These are phyloP conservation scores for Russula sp. DNA, from an alignment of 768 basidiomycete genomes.

Conservation along the genomic window DNA sequence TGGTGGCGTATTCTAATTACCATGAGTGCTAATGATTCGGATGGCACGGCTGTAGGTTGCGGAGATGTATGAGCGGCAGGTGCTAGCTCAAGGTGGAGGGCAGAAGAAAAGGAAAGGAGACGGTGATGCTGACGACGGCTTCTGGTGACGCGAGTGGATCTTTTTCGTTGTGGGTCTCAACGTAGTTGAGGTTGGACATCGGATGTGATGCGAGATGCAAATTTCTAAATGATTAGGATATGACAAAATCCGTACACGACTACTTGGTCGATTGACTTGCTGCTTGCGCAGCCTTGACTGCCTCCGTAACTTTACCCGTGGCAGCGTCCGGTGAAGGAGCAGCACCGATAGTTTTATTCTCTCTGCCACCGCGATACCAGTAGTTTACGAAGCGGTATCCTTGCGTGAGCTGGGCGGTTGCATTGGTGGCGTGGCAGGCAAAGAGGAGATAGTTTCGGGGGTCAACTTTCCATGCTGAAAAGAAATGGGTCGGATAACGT, in stretches of 20 bases:
- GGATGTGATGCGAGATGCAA: conserved; percentile 2
- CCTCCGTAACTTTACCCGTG: conserved; percentile 42
- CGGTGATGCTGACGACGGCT: conserved; percentile 63
- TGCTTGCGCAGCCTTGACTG: conserved; percentile 36
- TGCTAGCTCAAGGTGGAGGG: conserved; percentile 65
- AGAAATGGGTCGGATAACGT: background rate
- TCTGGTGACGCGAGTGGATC: conserved; percentile 46
- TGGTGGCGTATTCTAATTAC: background rate
- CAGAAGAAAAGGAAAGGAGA: conserved; percentile 61
- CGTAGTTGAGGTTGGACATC: background rate
- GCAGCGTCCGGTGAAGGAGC: conserved; percentile 21
- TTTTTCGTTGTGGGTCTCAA: conserved; percentile 1
- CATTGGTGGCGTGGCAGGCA: conserved; percentile 90
- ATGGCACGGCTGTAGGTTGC: conserved; percentile 49
- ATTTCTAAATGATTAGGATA: conserved; percentile 15
- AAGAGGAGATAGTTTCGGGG: conserved; percentile 95
- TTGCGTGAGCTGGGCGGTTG: conserved; percentile 77
- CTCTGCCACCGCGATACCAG: conserved; percentile 84
- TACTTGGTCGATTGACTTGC: conserved; percentile 12
- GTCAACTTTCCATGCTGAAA: conserved; percentile 84
- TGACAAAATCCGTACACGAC: conserved; percentile 9
- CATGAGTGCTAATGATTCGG: conserved; percentile 12
- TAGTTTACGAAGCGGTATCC: conserved; percentile 83
- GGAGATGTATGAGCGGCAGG: conserved; percentile 91
- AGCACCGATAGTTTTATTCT: conserved; percentile 39